A percentile compares a stretch with the other conserved stretches of the same genome.
phyloP scores from a whole-genome alignment of 2,329 filamentous ascomycete genomes.

The Neobulgaria alba region DNA sequence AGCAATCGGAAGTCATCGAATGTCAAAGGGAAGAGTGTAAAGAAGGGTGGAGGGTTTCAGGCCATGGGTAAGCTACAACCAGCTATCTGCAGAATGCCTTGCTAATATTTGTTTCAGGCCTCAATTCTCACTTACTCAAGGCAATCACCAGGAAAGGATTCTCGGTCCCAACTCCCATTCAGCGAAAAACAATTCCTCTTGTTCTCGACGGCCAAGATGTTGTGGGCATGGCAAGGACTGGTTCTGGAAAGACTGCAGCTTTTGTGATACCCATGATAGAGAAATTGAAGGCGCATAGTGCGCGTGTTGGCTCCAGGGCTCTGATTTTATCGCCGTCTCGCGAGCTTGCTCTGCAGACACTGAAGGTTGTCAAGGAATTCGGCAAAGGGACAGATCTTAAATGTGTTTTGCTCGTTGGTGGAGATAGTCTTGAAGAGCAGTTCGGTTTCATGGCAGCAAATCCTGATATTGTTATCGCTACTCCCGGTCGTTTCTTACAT shows the following conservation, averaged over 20 bases:
- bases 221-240: slow-evolving; percentile 98
- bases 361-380: slow-evolving; percentile 95
- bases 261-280: slow-evolving; percentile 99
- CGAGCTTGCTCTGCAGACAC: slow-evolving; percentile 87
- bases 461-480: slow-evolving; percentile 95
- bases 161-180: slow-evolving; percentile 91
- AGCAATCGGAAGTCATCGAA: slow-evolving; percentile 80
- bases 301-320: slow-evolving; percentile 75
- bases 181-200: slow-evolving; percentile 90
- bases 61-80: slow-evolving; percentile 63
- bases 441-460: slow-evolving; percentile 89
- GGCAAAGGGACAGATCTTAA: slow-evolving; percentile 84
- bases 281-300: slow-evolving; percentile 79
- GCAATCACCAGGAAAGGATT: slow-evolving; percentile 93
- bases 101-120: slow-evolving; percentile 37
- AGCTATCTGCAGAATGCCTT: background rate
- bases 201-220: slow-evolving; percentile 87
- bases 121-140: slow-evolving; percentile 77
- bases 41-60: slow-evolving; percentile 96
- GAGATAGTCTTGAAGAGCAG: slow-evolving; percentile 92
- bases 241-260: slow-evolving; percentile 94
- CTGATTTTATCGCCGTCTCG: slow-evolving; percentile 86
- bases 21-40: slow-evolving; percentile 74
- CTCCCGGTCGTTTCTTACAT: slow-evolving; percentile 91
- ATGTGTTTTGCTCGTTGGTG: slow-evolving; percentile 83